Conservation (phyloP, 371 early-diverging fungal species). For the Circinella umbellata region DNA sequence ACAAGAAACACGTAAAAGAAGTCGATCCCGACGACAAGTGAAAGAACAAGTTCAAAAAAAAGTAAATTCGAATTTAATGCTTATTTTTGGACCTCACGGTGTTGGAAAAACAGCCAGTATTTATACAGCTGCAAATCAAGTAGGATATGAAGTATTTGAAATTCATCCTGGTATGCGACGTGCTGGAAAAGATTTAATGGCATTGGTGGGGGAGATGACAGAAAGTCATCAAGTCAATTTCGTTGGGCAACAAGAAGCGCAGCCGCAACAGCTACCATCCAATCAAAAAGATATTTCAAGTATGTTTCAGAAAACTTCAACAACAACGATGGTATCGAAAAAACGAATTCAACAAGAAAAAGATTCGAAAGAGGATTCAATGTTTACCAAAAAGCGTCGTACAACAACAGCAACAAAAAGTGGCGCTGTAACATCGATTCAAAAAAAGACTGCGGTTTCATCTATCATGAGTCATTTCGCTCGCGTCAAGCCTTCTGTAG, state of each 20-base stretch:
- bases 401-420: not conserved
- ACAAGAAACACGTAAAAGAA: not conserved
- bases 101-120: constrained; percentile 79
- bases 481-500: constrained; percentile 1
- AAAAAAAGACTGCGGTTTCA: no score
- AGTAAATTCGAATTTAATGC: constrained; percentile 48
- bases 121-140: constrained; percentile 71
- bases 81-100: constrained; percentile 72
- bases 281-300: constrained; percentile 16
- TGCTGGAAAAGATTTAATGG: constrained; percentile 71
- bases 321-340: not conserved
- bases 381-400: not conserved
- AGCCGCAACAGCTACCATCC: not conserved
- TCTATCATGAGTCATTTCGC: constrained; percentile 33
- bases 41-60: not conserved
- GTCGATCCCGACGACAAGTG: not conserved
- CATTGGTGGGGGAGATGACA: constrained; percentile 70
- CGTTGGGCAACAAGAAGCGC: not conserved
- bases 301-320: constrained; percentile 15
- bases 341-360: constrained; percentile 15
- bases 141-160: constrained; percentile 77
- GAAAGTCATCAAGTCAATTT: constrained; percentile 64
- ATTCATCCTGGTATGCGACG: constrained; percentile 70
- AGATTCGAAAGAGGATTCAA: not conserved
- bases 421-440: not conserved